Evolutionary conservation across 192 early-diverging fungal species (phyloP).

Genomic region (Coemansia reversa): DNA sequence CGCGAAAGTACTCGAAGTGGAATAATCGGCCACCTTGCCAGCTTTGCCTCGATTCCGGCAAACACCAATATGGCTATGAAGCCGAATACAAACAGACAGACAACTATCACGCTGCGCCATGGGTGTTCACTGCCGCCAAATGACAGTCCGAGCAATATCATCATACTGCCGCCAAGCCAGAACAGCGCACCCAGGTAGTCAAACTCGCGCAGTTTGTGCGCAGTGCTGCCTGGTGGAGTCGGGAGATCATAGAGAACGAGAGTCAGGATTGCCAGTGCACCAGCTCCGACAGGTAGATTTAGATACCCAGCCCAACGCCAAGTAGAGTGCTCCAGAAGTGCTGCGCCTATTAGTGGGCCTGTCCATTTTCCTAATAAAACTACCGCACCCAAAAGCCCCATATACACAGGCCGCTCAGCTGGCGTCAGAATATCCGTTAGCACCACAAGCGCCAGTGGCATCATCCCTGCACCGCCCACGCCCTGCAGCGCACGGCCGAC

Average conservation of each 20-base stretch:
- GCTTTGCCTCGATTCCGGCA: slow-evolving; percentile 56
- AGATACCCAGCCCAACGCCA: slow-evolving; percentile 80
- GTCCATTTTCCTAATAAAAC: slow-evolving; percentile 63
- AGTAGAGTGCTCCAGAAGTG: slow-evolving; percentile 58
- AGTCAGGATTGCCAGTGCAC: slow-evolving; percentile 54
- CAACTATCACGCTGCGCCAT: slow-evolving; percentile 55
- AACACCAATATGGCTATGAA: slow-evolving; percentile 48
- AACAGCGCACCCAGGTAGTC: slow-evolving; percentile 60
- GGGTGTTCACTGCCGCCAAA: slow-evolving; percentile 62
- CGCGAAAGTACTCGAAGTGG: slow-evolving; percentile 35
- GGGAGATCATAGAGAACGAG: slow-evolving; percentile 61
- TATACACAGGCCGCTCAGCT: slow-evolving; percentile 67
- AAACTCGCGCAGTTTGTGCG: slow-evolving; percentile 51
- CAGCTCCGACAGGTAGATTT: slow-evolving; percentile 68
- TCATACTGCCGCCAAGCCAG: slow-evolving; percentile 54
- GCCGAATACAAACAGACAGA: slow-evolving; percentile 53
- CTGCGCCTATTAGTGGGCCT: slow-evolving; percentile 70
- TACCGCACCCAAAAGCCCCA: slow-evolving; percentile 63
- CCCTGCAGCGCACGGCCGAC: slow-evolving; percentile 71
- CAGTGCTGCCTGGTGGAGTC: slow-evolving; percentile 27
- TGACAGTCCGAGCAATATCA: slow-evolving; percentile 58
- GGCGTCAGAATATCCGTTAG: slow-evolving; percentile 71
- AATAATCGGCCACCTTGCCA: slow-evolving; percentile 70
- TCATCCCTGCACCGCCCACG: slow-evolving; percentile 66
- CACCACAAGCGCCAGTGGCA: slow-evolving; percentile 68